Percentiles rank a stretch among this genome's conserved stretches.
Conservation (phyloP, 1,284 basidiomycete genomes). For the Marasmius tenuissimus region DNA sequence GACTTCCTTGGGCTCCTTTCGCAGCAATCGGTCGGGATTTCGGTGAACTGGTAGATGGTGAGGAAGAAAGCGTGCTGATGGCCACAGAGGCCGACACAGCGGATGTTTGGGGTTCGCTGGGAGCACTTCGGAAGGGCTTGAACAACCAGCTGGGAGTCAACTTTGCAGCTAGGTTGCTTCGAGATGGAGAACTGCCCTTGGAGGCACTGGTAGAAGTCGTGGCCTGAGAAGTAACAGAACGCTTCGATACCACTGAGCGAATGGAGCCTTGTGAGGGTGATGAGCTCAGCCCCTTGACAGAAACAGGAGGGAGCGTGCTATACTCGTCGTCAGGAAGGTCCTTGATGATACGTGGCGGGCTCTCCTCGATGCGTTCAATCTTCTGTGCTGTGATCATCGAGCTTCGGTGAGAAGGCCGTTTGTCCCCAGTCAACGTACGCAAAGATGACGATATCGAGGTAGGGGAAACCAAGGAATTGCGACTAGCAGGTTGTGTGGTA, state of each 20-base stretch:
- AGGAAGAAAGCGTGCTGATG: constrained; percentile 23
- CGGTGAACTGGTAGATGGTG: constrained; percentile 24
- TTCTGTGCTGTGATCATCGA: constrained; percentile 39
- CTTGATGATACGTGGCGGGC: constrained; percentile 47
- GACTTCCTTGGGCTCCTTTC: constrained; percentile 23
- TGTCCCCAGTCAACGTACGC: constrained; percentile 29
- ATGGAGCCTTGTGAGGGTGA: constrained; percentile 71
- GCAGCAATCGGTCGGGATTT: constrained; percentile 31
- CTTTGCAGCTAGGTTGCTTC: constrained; percentile 51
- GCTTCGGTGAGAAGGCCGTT: constrained; percentile 43
- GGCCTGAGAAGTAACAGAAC: constrained; percentile 38
- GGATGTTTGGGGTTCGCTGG: constrained; percentile 61
- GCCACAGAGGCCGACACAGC: constrained; percentile 48
- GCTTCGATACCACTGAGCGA: constrained; percentile 21
- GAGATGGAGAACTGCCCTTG: constrained; percentile 21
- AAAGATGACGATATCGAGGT: neutral
- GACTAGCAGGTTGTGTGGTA: constrained; percentile 22
- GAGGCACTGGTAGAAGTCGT: constrained; percentile 22
- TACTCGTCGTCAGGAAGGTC: constrained; percentile 51
- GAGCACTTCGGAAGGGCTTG: constrained; percentile 65
- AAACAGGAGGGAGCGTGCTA: constrained; percentile 31
- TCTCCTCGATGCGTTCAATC: constrained; percentile 69
- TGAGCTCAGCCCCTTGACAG: constrained; percentile 43
- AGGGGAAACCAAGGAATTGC: constrained; percentile 1
- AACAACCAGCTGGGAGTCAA: constrained; percentile 74